Base-by-base conservation (phyloP, 2,329 filamentous ascomycete genomes). In the Emericellopsis cladophorae region DNA sequence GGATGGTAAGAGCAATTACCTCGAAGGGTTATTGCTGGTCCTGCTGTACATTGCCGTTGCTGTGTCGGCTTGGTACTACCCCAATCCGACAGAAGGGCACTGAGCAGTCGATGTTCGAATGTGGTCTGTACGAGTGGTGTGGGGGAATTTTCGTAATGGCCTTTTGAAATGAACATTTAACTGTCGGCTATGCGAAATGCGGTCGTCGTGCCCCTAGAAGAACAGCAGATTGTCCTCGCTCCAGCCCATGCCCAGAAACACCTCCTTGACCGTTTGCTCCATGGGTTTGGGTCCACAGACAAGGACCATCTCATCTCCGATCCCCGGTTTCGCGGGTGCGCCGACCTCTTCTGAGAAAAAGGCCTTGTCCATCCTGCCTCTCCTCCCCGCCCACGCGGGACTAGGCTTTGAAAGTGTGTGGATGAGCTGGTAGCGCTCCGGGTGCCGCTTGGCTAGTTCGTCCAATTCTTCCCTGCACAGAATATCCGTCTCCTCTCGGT, bases 1-100 rank as follows among this genome's bases (percentile, higher is more conserved):
- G 39, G 89, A 95, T 55, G 79, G 85, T 49, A 90, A 92, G 68
- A 86, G 79, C 45, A 93, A 95, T 55, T 95, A 93, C 54, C 72
- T 95, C 5, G 89, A 95, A 58, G 89, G 89, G 2, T 74, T 78
- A 21, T 70, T 95, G 15, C 85, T 86, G 48, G 76, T 95, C 15
- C 72, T 84, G 36, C 66, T 79, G 5, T 80, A 79, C 49, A 53
- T 78, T 36, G 70, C 72, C 24, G 75, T 80, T 48, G 74, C 74
- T 10, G 70, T 74, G 2, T 73, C 72, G 2, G 72, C 73, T 2
- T 74, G 61, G 46, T 76, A 70, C 51, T 77, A 72, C 47, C 74
- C 74, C 3, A 67, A 72, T 43, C 60, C 61, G 32, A 9, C n/a
- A 10, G 18, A 14, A 15, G 32, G 8, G 32, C 32, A 35, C 18